A percentile compares a stretch with the other conserved stretches of the same genome.
Evolutionary conservation across 192 early-diverging fungal species (phyloP).

Genomic region (Backusella westeae): DNA sequence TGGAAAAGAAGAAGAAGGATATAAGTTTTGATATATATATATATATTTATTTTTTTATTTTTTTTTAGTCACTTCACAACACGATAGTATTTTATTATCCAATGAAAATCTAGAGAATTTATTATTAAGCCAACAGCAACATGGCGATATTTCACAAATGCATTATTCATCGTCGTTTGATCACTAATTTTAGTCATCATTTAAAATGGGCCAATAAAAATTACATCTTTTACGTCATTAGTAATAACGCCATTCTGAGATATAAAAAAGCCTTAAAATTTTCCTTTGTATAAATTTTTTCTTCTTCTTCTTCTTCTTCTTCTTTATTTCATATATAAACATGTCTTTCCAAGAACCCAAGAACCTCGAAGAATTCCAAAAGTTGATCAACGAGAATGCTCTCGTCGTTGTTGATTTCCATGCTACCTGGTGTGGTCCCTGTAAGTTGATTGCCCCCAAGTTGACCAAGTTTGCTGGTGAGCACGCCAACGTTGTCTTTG

Average conservation of each 20-base stretch:
- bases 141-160: neutral
- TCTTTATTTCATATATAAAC: neutral
- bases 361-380: constrained; percentile 25
- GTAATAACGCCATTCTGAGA: neutral
- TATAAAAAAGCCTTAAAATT: neutral
- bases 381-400: constrained; percentile 20
- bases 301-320: neutral
- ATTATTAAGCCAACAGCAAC: neutral
- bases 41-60: too few species aligned
- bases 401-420: constrained; percentile 70
- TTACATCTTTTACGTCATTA: neutral
- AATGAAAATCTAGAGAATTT: constrained; percentile 3
- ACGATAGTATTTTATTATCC: neutral
- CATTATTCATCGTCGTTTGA: neutral
- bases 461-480: constrained; percentile 56
- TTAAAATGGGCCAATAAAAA: neutral
- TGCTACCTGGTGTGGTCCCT: constrained; percentile 88
- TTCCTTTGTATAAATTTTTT: neutral
- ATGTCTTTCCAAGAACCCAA: constrained; percentile 23
- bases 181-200: neutral
- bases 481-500: constrained; percentile 58
- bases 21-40: too few species aligned
- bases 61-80: neutral
- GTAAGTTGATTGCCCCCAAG: constrained; percentile 69
- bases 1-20: neutral